Conservation (phyloP, 208 protist species). For the Trypanosoma rangeli region DNA sequence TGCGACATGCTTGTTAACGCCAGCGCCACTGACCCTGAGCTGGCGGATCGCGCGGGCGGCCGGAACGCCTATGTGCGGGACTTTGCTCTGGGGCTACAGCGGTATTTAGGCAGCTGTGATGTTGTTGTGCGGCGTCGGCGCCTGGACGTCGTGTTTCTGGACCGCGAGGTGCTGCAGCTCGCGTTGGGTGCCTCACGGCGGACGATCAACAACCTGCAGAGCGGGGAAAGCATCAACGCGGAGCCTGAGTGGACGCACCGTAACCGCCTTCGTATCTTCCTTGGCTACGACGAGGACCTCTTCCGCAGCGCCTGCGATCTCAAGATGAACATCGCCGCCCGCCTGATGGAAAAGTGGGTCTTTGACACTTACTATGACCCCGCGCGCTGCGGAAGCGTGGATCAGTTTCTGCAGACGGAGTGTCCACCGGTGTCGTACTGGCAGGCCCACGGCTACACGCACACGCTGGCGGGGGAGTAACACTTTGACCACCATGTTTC, state of each 20-base stretch:
- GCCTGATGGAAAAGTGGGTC: slow-evolving; percentile 58
- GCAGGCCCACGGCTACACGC: slow-evolving; percentile 65
- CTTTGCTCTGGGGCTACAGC: slow-evolving; percentile 60
- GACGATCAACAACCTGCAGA: slow-evolving; percentile 27
- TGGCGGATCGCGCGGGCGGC: neutral
- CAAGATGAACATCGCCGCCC: slow-evolving; percentile 52
- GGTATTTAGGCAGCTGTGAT: slow-evolving; percentile 52
- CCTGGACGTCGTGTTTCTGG: slow-evolving; percentile 70
- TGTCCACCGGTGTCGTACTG: slow-evolving; percentile 76
- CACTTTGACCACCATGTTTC: slow-evolving; percentile 42
- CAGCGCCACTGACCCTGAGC: slow-evolving; percentile 45
- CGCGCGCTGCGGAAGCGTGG: slow-evolving; percentile 8
- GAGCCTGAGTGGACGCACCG: slow-evolving; percentile 68
- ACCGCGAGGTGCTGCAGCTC: slow-evolving; percentile 61
- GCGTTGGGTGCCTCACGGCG: slow-evolving; percentile 60
- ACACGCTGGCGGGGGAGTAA: slow-evolving; percentile 47
- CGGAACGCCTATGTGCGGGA: slow-evolving; percentile 29
- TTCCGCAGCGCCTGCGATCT: slow-evolving; percentile 52
- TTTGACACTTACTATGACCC: slow-evolving; percentile 39
- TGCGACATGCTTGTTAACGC: slow-evolving; percentile 88
- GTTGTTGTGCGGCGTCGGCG: slow-evolving; percentile 50
- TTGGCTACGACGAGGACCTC: slow-evolving; percentile 85
- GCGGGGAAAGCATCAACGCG: slow-evolving; percentile 34
- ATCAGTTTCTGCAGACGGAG: slow-evolving; percentile 6
- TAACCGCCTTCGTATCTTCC: slow-evolving; percentile 78